These are phyloP conservation scores for Abrus precatorius DNA, from an alignment of 306 rosid species.

Conservation along the genomic window DNA sequence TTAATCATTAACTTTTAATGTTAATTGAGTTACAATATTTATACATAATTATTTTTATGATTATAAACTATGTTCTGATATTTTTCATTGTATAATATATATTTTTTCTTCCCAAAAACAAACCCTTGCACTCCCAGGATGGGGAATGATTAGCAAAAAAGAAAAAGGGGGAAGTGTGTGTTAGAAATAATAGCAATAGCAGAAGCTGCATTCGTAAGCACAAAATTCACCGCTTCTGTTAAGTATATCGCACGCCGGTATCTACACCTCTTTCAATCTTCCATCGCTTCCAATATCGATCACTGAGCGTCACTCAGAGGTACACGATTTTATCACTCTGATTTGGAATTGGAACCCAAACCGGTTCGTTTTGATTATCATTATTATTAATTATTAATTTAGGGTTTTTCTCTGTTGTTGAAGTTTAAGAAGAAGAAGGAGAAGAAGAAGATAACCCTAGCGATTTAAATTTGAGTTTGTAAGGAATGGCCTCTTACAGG, in stretches of 20 bases:
- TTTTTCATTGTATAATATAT: not conserved
- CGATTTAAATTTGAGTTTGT: conserved; percentile 8
- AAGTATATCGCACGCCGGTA: no score
- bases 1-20: no score
- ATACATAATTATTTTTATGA: not conserved
- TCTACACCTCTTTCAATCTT: not conserved
- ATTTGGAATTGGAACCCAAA: not conserved
- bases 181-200: not conserved
- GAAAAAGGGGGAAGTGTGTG: not conserved
- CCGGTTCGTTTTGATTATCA: not conserved
- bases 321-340: not conserved
- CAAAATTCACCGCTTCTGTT: not conserved
- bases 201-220: not conserved
- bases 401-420: conserved; percentile 38
- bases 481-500: conserved; percentile 88
- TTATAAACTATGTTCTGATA: not conserved
- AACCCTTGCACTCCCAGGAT: not conserved
- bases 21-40: not conserved
- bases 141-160: not conserved
- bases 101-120: not conserved
- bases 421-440: not conserved
- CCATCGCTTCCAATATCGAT: no score
- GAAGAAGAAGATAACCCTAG: conserved; percentile 29
- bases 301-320: not conserved
- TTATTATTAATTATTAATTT: not conserved